Conservation (phyloP, 164 flowering plant species). For the Piper longum region DNA sequence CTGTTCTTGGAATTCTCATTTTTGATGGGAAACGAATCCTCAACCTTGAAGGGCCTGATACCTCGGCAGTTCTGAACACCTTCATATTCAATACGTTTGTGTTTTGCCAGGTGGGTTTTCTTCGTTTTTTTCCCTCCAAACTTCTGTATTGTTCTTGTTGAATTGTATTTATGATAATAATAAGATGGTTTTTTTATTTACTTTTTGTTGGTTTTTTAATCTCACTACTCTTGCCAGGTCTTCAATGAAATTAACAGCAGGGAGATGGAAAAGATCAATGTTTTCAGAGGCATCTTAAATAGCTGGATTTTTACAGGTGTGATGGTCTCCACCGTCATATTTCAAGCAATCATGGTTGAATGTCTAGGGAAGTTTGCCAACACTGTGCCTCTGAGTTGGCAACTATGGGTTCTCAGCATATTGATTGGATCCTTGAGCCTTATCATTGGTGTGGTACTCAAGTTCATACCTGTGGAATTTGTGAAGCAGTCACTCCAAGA, state of each 20-base stretch:
- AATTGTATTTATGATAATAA: too few species aligned
- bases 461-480: slow-evolving; percentile 45
- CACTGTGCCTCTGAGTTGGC: slow-evolving; percentile 52
- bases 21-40: slow-evolving; percentile 33
- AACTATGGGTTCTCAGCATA: slow-evolving; percentile 47
- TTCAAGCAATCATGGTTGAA: slow-evolving; percentile 65
- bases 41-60: slow-evolving; percentile 32
- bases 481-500: background rate
- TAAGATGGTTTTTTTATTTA: too few species aligned
- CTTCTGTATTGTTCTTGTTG: too few species aligned
- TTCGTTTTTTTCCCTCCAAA: background rate
- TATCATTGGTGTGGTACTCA: slow-evolving; percentile 33
- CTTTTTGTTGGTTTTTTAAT: too few species aligned
- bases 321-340: slow-evolving; percentile 34
- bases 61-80: slow-evolving; percentile 17
- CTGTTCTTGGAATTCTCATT: slow-evolving; percentile 17
- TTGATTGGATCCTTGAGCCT: slow-evolving; percentile 46
- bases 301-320: slow-evolving; percentile 46
- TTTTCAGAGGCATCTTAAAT: slow-evolving; percentile 40
- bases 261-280: slow-evolving; percentile 67
- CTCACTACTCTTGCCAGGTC: slow-evolving; percentile 22
- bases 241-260: slow-evolving; percentile 86
- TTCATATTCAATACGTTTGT: slow-evolving; percentile 28
- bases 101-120: slow-evolving; percentile 50
- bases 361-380: slow-evolving; percentile 54